Evolutionary conservation across 108 stramenopile species (phyloP), one percentile per base, ranked within the genome.

Genomic region (Aurantiochytrium sp.): DNA sequence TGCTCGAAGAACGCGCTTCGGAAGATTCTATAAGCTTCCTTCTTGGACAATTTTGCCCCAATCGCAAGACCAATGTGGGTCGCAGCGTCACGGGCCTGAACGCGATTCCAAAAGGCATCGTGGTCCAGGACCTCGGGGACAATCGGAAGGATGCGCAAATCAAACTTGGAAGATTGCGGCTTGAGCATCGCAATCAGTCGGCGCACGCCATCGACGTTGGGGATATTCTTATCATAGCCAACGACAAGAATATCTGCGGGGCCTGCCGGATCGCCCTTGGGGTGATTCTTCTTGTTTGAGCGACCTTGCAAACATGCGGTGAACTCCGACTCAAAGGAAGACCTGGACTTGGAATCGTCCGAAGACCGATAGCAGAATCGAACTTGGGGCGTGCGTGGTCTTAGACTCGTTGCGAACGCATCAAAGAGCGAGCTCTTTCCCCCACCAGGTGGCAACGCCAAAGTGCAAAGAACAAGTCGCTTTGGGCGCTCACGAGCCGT

Each of bases 1-100:
- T 83, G 49, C 45, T 83, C 18, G 28, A 83, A 83, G 49, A 83
- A 83, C 0, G n/a, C n/a, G 76, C 49, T 83, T 12, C 51, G 45
- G 23, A 83, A 83, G 45, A 83, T 83, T 6, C 28, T 8, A 23
- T 83, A 83, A 0, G 76, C 76, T 45, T 83, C 49, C 49, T 47
- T 47, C 25, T 47, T 23, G 6, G 76, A 53, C 23, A 83, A 23
- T 23, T 83, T 83, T 1, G 12, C 51, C n/a, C 76, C 76, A 4
- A 83, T 83, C n/a, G 76, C 76, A 83, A 83, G 76, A 23, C 76
- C 76, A 83, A 83, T 83, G 51, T 83, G 76, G 14, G 76, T 83
- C 49, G 44, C 49, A 6, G 76, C 49, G 51, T 83, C 76, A 6
- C 76, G 76, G 1, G 45, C 76, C 28, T 83, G 45, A 43, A 83